phyloP scores from a whole-genome alignment of 2,329 filamentous ascomycete genomes.

The Cladosporium sp. region DNA sequence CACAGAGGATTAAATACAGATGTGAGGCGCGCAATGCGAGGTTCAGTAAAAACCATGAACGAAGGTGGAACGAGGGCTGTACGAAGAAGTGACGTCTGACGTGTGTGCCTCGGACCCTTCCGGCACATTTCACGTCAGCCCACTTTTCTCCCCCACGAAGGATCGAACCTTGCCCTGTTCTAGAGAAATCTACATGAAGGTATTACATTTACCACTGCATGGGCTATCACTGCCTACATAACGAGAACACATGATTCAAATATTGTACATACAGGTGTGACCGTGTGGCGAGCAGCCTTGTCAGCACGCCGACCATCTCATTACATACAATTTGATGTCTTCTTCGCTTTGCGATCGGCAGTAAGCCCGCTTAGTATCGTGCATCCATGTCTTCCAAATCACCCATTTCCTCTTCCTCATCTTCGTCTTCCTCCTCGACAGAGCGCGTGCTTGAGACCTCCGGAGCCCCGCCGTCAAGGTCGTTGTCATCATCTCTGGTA shows the following conservation, averaged over 20 bases:
- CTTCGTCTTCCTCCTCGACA: conserved; percentile 40
- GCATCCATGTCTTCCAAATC: conserved; percentile 42
- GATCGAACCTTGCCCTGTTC: not conserved
- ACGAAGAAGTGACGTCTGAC: not conserved
- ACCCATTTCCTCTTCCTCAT: conserved; percentile 36
- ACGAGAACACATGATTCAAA: not conserved
- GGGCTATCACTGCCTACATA: not conserved
- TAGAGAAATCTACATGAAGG: too few species aligned
- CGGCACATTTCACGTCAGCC: not conserved
- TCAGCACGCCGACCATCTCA: not conserved
- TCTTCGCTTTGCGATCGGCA: not conserved
- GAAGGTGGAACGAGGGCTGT: not conserved
- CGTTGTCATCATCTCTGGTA: conserved; percentile 23
- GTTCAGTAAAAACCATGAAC: not conserved
- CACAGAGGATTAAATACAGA: not conserved
- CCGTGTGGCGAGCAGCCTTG: not conserved
- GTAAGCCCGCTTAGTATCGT: conserved; percentile 23
- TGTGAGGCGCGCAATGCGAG: not conserved
- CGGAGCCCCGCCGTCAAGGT: conserved; percentile 13
- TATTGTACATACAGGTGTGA: not conserved
- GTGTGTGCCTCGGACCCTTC: not conserved
- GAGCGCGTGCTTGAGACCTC: not conserved
- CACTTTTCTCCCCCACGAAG: not conserved
- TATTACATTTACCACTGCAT: too few species aligned
- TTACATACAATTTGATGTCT: not conserved